Conservation (phyloP, 2,329 filamentous ascomycete genomes). For the Nemania sp. region DNA sequence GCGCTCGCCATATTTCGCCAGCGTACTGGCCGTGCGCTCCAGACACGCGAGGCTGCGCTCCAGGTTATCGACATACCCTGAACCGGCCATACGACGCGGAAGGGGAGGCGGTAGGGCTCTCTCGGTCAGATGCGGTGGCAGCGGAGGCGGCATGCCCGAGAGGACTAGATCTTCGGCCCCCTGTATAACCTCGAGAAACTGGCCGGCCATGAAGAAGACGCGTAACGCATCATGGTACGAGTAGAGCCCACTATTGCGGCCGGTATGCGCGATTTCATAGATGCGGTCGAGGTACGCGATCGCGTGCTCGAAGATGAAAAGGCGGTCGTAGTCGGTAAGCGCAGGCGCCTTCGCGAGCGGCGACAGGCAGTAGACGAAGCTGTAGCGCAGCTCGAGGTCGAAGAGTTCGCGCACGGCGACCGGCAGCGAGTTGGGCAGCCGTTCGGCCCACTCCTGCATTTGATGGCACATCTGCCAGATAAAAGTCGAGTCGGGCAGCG, state of each 20-base stretch:
- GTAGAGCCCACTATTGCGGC: slow-evolving; percentile 67
- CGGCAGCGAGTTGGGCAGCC: slow-evolving; percentile 68
- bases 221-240: slow-evolving; percentile 88
- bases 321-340: slow-evolving; percentile 75
- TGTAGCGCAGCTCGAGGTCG: slow-evolving; percentile 86
- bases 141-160: slow-evolving; percentile 50
- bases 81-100: slow-evolving; percentile 47
- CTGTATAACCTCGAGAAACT: slow-evolving; percentile 63
- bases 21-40: slow-evolving; percentile 55
- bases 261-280: slow-evolving; percentile 65
- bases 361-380: slow-evolving; percentile 85
- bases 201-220: slow-evolving; percentile 73
- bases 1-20: slow-evolving; percentile 60
- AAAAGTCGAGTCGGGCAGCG: slow-evolving; percentile 71
- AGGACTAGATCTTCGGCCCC: slow-evolving; percentile 61
- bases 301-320: slow-evolving; percentile 83
- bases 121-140: slow-evolving; percentile 49
- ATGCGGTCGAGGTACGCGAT: slow-evolving; percentile 80
- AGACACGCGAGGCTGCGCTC: slow-evolving; percentile 60
- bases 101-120: slow-evolving; percentile 57
- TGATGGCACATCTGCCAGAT: slow-evolving; percentile 76
- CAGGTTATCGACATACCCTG: slow-evolving; percentile 52
- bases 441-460: slow-evolving; percentile 80
- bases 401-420: slow-evolving; percentile 74
- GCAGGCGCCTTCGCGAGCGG: slow-evolving; percentile 74